Base-by-base conservation (phyloP, 441 rosid genomes). In the Arabidopsis lyrata region DNA sequence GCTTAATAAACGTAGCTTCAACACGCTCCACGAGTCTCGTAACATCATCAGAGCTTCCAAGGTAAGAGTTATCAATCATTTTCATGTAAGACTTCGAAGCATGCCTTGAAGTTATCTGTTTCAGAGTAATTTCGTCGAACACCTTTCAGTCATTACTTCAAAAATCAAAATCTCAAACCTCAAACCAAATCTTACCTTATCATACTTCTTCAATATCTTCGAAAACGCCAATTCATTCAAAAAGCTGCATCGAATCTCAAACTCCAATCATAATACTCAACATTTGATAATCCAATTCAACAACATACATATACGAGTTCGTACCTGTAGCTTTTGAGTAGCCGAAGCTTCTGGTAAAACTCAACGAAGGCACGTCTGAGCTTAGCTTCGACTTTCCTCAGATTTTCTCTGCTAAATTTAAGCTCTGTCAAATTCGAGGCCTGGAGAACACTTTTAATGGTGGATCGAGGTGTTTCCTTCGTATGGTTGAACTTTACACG, bases 1-100 rank as follows among this genome's bases (percentile, higher is more conserved):
- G 93, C 80, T 91, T 93, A 48, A 88, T 79, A 79, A 91, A 91
- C 14, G 97, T 83, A 6, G 80, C 85, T 82, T 89, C 98, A 24
- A 88, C 97, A 57, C 92, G 82, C 64, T 86, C 91, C 81, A 91
- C 75, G 7, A 93, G 87, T 83, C 67, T 86, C 45, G 78, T 78
- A 27, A 87, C 84, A 90, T 91, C 50, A 14, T 45, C 50, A 45
- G 50, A 45, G 50, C 50, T 45, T 2, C 50, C 50, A 15, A 45
- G 50, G 50, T 45, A 84, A 39, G 96, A 91, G 20, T 79, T 83
- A 53, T 93, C 93, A 60, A 91, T 92, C 88, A 85, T 85, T 60
- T 82, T 81, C 95, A 93, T 82, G 86, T 88, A 91, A 39, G 85
- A 42, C 75, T 77, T 88, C 16, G 87, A 52, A 47, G 94, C 97